Base-by-base conservation (phyloP, 2,329 filamentous ascomycete species). In the Leptographium lundbergii region DNA sequence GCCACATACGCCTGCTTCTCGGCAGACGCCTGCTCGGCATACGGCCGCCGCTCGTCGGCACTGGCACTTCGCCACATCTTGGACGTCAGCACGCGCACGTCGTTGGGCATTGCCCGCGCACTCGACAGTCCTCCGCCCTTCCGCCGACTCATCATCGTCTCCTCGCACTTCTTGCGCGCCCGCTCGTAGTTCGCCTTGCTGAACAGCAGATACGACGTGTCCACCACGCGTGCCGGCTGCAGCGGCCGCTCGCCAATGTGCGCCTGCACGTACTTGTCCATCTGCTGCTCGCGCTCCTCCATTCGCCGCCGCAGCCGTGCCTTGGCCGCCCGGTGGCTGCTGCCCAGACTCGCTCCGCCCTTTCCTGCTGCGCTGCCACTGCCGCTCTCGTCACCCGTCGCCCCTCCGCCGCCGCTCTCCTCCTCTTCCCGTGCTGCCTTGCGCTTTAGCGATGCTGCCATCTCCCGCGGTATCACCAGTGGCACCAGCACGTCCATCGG, bases 201-300 rank as follows among this genome's bases (percentile, higher is more conserved):
- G 72, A 88, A 99, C 56, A 96, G 79, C 32, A 95, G 79, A 71
- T 96, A 97, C 0, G 92, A 88, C 67, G 95, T 97, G 4, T 87
- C 84, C 0, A 86, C 84, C 0, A 86, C 80, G 63, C 92, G 89
- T 57, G 77, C 74, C 5, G 92, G 91, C 57, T 83, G 85, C 59
- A 80, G 74, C 0, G 90, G 88, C 4, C 87, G 82, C 22, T 87
- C 81, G n/a, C 92, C 92, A 53, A 96, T 81, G 64, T 75, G 73
- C 10, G 73, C 68, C 47, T 74, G 69, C 59, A 85, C 75, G 60
- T 80, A 72, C 58, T 77, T 74, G 71, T 76, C 78, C 6, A 82
- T 71, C 25, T 77, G 75, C 36, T 72, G 66, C 64, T 86, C 82
- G 64, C 85, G 82, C 10, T 78, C 77, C 42, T 85, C 79, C 45